Conservation (phyloP, 2,329 filamentous ascomycete genomes). For the Fusarium sp. region DNA sequence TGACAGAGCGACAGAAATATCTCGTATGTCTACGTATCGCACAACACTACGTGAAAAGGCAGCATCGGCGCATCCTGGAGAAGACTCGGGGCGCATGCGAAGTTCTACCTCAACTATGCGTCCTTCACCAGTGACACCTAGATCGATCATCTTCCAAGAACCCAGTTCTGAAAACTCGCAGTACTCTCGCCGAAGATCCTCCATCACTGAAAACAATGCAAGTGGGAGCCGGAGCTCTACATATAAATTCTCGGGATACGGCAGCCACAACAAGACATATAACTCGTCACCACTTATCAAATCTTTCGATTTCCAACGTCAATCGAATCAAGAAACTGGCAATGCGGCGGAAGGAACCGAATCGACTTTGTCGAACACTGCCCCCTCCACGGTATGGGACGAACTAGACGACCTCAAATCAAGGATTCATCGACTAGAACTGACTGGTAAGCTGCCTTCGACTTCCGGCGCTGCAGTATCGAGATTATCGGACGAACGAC, state of each 20-base stretch:
- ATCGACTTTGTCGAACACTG: conserved; percentile 88
- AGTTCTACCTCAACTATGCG: conserved; percentile 52
- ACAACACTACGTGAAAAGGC: conserved; percentile 59
- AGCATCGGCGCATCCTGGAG: conserved; percentile 55
- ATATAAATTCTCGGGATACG: conserved; percentile 54
- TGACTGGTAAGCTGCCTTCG: conserved; percentile 87
- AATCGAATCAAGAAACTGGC: conserved; percentile 49
- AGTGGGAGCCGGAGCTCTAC: conserved; percentile 59
- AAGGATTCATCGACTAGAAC: conserved; percentile 88
- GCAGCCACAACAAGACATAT: conserved; percentile 56
- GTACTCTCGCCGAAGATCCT: conserved; percentile 56
- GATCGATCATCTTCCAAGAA: conserved; percentile 64
- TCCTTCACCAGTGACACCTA: conserved; percentile 64
- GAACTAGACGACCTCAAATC: conserved; percentile 96
- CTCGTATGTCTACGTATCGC: conserved; percentile 62
- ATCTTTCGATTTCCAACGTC: conserved; percentile 53
- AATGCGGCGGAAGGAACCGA: conserved; percentile 77
- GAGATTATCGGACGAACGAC: conserved; percentile 81
- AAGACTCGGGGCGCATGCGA: conserved; percentile 55
- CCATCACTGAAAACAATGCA: conserved; percentile 63
- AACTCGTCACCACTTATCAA: conserved; percentile 72
- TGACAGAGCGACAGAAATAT: conserved; percentile 57
- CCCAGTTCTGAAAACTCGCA: conserved; percentile 48
- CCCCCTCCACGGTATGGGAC: conserved; percentile 96
- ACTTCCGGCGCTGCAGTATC: conserved; percentile 86